Evolutionary conservation across 2,329 filamentous ascomycete genomes (phyloP).

Genomic region (Bipolaris gigantea): DNA sequence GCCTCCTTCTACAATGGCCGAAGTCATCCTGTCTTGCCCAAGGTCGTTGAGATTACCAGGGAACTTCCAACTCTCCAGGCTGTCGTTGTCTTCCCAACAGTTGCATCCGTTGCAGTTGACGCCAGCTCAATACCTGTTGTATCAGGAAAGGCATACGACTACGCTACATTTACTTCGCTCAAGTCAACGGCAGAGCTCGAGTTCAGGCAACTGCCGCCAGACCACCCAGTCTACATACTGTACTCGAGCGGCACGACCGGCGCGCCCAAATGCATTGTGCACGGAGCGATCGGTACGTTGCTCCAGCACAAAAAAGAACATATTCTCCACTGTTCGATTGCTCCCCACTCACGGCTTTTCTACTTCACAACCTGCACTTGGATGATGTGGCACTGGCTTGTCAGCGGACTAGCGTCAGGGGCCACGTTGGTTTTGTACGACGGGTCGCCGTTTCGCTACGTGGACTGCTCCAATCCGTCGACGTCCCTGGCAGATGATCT

Average conservation of each 20-base stretch:
- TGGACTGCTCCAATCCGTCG: slow-evolving; percentile 46
- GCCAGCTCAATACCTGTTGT: slow-evolving; percentile 46
- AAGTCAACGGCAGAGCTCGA: slow-evolving; percentile 27
- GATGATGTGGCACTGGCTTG: slow-evolving; percentile 99
- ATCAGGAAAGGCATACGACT: slow-evolving; percentile 42
- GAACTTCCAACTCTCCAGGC: slow-evolving; percentile 67
- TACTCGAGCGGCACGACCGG: slow-evolving; percentile 92
- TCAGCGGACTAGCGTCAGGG: slow-evolving; percentile 81
- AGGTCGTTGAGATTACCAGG: slow-evolving; percentile 75
- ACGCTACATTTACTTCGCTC: slow-evolving; percentile 49
- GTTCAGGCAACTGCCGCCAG: slow-evolving; percentile 79
- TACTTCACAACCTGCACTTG: slow-evolving; percentile 95
- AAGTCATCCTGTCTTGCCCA: slow-evolving; percentile 75
- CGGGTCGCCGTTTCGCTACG: slow-evolving; percentile 77
- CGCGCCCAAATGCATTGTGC: slow-evolving; percentile 88
- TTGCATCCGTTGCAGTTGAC: slow-evolving; percentile 47
- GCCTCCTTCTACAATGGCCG: slow-evolving; percentile 90
- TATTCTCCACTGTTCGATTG: slow-evolving; percentile 80
- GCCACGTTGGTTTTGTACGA: slow-evolving; percentile 87
- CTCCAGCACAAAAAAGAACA: slow-evolving; percentile 98
- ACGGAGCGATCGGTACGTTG: slow-evolving; percentile 85
- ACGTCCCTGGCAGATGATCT: slow-evolving; percentile 67
- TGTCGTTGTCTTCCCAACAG: slow-evolving; percentile 74
- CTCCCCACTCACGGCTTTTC: slow-evolving; percentile 72
- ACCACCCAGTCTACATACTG: slow-evolving; percentile 89